Evolutionary conservation across 441 rosid genomes (phyloP).

Genomic region (Adansonia grandidieri): DNA sequence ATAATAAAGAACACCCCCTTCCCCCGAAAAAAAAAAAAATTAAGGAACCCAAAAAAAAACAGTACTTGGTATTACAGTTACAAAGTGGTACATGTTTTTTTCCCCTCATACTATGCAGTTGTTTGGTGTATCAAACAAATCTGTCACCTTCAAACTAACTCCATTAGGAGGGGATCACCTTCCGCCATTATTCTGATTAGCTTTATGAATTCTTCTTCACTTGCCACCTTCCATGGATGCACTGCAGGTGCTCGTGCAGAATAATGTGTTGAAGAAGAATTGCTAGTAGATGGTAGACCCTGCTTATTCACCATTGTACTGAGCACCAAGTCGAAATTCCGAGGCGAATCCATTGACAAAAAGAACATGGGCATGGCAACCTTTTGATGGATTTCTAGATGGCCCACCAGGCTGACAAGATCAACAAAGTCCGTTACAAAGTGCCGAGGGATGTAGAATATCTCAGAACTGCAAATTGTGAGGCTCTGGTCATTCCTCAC

Average conservation of each 20-base stretch:
- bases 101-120: conserved; percentile 26
- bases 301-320: conserved; percentile 69
- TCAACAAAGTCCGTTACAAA: conserved; percentile 64
- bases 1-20: conserved; percentile 29
- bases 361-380: conserved; percentile 90
- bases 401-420: conserved; percentile 75
- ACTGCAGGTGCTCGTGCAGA: conserved; percentile 77
- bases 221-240: conserved; percentile 83
- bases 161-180: conserved; percentile 95
- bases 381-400: conserved; percentile 71
- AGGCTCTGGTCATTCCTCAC: conserved; percentile 52
- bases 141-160: conserved; percentile 57
- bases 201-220: conserved; percentile 89
- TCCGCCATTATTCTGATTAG: conserved; percentile 81
- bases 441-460: conserved; percentile 75
- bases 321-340: conserved; percentile 72
- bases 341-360: conserved; percentile 74
- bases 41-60: conserved; percentile 10
- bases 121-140: not conserved
- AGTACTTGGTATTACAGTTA: conserved; percentile 41
- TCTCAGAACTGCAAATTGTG: conserved; percentile 75
- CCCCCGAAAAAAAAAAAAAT: conserved; percentile 20
- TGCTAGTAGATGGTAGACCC: conserved; percentile 44
- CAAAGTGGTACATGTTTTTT: conserved; percentile 44
- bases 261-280: conserved; percentile 58